A percentile compares a stretch with the other conserved stretches of the same genome.
phyloP scores from a whole-genome alignment of 2,329 filamentous ascomycete species.

The Fusarium albosuccineum region DNA sequence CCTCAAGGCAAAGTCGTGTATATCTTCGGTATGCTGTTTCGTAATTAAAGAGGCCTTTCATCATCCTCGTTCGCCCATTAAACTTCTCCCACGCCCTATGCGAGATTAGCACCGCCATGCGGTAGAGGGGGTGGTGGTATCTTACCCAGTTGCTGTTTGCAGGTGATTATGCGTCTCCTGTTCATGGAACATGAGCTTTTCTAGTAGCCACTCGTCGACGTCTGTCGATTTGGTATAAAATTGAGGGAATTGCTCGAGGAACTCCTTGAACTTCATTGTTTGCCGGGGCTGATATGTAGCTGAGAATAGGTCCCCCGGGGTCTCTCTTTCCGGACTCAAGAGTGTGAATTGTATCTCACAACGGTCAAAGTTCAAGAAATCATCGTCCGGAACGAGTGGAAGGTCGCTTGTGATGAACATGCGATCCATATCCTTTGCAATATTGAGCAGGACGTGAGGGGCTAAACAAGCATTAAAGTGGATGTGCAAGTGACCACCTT shows the following conservation, averaged over 20 bases:
- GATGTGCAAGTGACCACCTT: conserved; percentile 79
- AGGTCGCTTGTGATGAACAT: conserved; percentile 77
- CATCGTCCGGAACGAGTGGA: conserved; percentile 58
- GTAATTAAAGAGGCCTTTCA: conserved; percentile 80
- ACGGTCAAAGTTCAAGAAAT: conserved; percentile 59
- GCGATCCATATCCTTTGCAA: conserved; percentile 66
- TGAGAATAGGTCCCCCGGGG: conserved; percentile 63
- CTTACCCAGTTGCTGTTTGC: conserved; percentile 68
- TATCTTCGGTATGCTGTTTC: conserved; percentile 72
- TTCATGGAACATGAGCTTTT: conserved; percentile 73
- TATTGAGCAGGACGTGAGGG: conserved; percentile 69
- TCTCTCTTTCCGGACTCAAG: conserved; percentile 51
- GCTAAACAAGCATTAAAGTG: conserved; percentile 83
- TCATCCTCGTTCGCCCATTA: conserved; percentile 76
- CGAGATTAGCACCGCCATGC: conserved; percentile 21
- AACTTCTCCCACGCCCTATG: conserved; percentile 72
- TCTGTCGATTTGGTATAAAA: conserved; percentile 42
- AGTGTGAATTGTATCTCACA: conserved; percentile 76
- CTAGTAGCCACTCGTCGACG: conserved; percentile 67
- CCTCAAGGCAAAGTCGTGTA: conserved; percentile 69
- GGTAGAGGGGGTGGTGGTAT: conserved; percentile 6
- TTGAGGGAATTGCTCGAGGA: conserved; percentile 53
- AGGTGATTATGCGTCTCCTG: conserved; percentile 68
- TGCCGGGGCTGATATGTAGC: conserved; percentile 58
- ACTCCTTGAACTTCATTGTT: conserved; percentile 59